A percentile compares a stretch with the other conserved stretches of the same genome.
Conservation (phyloP, 768 basidiomycete genomes). For the Boletus huronensis region DNA sequence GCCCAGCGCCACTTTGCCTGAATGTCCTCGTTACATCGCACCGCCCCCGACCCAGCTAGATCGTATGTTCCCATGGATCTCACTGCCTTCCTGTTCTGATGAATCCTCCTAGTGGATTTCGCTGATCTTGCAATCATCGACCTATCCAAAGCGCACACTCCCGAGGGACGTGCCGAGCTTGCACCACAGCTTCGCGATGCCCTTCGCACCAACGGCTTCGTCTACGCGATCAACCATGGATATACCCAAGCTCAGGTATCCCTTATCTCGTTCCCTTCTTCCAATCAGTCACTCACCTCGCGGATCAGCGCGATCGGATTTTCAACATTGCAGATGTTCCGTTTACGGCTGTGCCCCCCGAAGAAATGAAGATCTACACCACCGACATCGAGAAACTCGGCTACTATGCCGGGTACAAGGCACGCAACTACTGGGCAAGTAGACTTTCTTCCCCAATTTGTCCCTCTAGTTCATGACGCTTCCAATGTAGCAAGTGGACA, state of each 20-base stretch:
- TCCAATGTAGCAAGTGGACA: slow-evolving; percentile 48
- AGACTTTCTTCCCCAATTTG: background rate
- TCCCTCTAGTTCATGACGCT: background rate
- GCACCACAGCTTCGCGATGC: slow-evolving; percentile 44
- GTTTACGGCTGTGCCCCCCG: slow-evolving; percentile 38
- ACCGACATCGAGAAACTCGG: slow-evolving; percentile 39
- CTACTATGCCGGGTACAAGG: slow-evolving; percentile 50
- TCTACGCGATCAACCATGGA: slow-evolving; percentile 39
- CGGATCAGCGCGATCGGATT: slow-evolving; percentile 40
- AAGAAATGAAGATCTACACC: slow-evolving; percentile 40
- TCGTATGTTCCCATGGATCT: slow-evolving; percentile 24
- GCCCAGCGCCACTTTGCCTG: slow-evolving; percentile 30
- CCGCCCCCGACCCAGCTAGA: slow-evolving; percentile 33
- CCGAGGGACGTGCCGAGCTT: slow-evolving; percentile 40
- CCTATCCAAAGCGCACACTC: slow-evolving; percentile 39
- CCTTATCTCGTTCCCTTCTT: background rate
- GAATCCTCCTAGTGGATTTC: slow-evolving; percentile 40
- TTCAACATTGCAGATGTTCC: slow-evolving; percentile 47
- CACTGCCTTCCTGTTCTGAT: background rate
- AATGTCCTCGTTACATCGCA: slow-evolving; percentile 34
- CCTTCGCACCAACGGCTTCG: slow-evolving; percentile 40
- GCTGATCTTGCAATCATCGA: slow-evolving; percentile 55
- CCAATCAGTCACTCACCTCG: slow-evolving; percentile 11
- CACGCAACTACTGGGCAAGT: slow-evolving; percentile 45
- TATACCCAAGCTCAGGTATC: slow-evolving; percentile 37